Percentiles rank a stretch among this genome's conserved stretches.
Evolutionary conservation across 2,329 filamentous ascomycete genomes (phyloP).

Genomic region (Emmonsia crescens): DNA sequence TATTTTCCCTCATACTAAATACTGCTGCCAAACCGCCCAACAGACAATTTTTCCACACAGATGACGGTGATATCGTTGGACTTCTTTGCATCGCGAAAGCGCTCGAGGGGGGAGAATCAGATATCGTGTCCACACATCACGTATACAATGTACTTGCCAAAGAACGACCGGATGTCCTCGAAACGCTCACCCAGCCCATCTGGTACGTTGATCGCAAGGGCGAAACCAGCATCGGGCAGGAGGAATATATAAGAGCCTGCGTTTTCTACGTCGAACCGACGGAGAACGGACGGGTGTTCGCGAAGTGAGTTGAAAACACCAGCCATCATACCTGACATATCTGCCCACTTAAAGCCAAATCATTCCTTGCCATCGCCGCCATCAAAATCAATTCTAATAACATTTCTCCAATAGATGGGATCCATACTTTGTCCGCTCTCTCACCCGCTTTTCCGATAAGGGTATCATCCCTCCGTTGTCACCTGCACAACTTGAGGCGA

Average conservation of each 20-base stretch:
- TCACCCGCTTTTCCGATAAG: slow-evolving; percentile 60
- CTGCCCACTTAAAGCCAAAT: not conserved
- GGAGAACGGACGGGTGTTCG: slow-evolving; percentile 57
- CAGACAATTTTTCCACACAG: slow-evolving; percentile 74
- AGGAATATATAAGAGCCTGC: slow-evolving; percentile 60
- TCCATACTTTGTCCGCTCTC: slow-evolving; percentile 72
- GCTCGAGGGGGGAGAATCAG: slow-evolving; percentile 71
- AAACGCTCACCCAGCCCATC: slow-evolving; percentile 61
- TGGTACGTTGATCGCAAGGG: slow-evolving; percentile 94
- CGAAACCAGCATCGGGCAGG: slow-evolving; percentile 62
- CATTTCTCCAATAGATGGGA: slow-evolving; percentile 49
- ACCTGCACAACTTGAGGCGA: slow-evolving; percentile 55
- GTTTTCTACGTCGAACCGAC: slow-evolving; percentile 68
- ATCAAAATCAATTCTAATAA: not conserved
- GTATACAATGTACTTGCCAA: slow-evolving; percentile 71
- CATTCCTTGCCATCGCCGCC: not conserved
- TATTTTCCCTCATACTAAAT: not conserved
- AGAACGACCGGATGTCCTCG: slow-evolving; percentile 67
- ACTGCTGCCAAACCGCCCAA: too few species aligned
- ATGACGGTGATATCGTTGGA: slow-evolving; percentile 73
- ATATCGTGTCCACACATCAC: slow-evolving; percentile 65
- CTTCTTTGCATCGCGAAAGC: slow-evolving; percentile 70
- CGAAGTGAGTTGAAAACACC: slow-evolving; percentile 44
- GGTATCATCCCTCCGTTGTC: slow-evolving; percentile 65
- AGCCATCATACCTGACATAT: not conserved